Evolutionary conservation across 257 asterid species (phyloP).

Genomic region (Nicotiana obtusifolia): DNA sequence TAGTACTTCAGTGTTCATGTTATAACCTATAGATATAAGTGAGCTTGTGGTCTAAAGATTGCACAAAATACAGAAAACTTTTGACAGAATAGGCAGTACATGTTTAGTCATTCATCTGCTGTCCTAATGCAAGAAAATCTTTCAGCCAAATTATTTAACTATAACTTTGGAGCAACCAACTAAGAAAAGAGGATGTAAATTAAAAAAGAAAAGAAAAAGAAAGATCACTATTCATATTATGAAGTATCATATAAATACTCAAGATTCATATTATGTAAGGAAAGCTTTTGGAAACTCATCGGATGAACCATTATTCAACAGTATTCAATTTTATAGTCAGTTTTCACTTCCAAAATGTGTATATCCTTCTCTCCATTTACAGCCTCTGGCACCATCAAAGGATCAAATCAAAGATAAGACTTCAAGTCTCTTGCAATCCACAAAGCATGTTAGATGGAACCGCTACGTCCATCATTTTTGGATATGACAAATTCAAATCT

Average conservation of each 20-base stretch:
- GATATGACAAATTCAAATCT: conserved; percentile 83
- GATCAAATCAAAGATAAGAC: neutral
- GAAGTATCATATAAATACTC: neutral
- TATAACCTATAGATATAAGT: neutral
- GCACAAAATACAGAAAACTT: neutral
- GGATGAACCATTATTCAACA: neutral
- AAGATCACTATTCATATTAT: neutral
- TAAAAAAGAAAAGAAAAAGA: neutral
- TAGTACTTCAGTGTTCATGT: neutral
- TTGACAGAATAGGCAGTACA: neutral
- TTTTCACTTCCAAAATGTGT: neutral
- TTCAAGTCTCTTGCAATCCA: conserved; percentile 64
- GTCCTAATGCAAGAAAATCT: neutral
- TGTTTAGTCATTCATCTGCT: neutral
- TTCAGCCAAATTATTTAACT: neutral
- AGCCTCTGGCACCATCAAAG: neutral
- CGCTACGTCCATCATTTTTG: conserved; percentile 88
- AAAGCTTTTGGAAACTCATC: neutral
- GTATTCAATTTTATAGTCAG: neutral
- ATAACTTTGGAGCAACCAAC: neutral
- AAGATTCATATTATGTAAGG: neutral
- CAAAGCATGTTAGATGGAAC: conserved; percentile 94
- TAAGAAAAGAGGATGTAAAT: neutral
- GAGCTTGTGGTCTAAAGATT: neutral
- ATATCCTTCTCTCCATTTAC: neutral